Evolutionary conservation across 2,329 filamentous ascomycete genomes (phyloP), one percentile per base, ranked within the genome.

Genomic region (Colletotrichum costaricense): DNA sequence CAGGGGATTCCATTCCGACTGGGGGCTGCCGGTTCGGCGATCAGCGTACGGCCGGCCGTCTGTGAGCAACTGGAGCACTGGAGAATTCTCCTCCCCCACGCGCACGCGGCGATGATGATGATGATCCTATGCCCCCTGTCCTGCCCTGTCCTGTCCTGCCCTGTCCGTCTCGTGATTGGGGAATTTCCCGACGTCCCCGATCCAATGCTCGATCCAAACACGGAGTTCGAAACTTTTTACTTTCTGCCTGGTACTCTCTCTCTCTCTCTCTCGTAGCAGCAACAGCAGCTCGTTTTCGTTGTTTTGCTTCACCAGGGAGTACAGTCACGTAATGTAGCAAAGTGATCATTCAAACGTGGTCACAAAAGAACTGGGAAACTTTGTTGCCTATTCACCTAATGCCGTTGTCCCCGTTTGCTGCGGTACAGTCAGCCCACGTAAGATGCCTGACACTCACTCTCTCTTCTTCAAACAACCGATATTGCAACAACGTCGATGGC

Each of bases 111-210:
- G 16, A 33, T 49, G 42, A 49, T 49, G 42, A 11, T 49, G 42
- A 49, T 49, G 38, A 42, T 42, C 38, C 38, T 19, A n/a, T 12
- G 46, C 60, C 28, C 60, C 60, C n/a, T 54, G 38, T 3, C 9
- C 28, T 54, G 38, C 3, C 9, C 26, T 9, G 2, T 54, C 9
- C 26, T 9, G 2, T 54, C 49, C 28, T n/a, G 28, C 12, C 19
- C 3, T 8, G 3, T 65, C 12, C 11, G 55, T 57, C 55, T 57
- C 28, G 9, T 65, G 63, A 65, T 57, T 65, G 52, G 63, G 3
- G 9, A 55, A 19, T 52, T 22, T 55, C 58, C 66, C 49, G 66
- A 63, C 5, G 24, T 63, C 58, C 65, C 56, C 22, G 62, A 55
- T 55, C 28, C 28, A 55, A 22, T 42, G 26, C 49, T 42, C 46